Base-by-base conservation (phyloP, 225 moss, liverwort and hornwort genomes). In the Pleurozium schreberi region DNA sequence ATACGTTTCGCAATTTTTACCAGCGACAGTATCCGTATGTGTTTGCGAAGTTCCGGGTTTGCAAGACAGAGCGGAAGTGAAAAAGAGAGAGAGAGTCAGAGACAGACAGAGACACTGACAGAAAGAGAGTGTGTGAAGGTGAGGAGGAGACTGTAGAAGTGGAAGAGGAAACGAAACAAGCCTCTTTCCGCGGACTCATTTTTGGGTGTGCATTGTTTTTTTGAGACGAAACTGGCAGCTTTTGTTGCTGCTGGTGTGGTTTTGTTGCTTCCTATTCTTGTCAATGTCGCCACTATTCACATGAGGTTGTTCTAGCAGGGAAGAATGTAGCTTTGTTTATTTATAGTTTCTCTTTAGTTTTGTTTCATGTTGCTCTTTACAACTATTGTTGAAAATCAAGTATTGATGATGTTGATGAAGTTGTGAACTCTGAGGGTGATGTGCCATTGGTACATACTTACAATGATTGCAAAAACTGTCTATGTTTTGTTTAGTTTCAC, bases 1-100 rank as follows among this genome's bases (percentile, higher is more conserved):
- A 97, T 75, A 90, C 96, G 9, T 98, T 97, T 87, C 95, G 95
- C 50, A 97, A 97, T 79, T 98, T 92, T 82, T 98, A 93, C 89
- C 98, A 96, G 92, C 94, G 94, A 43, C 96, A 97, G 85, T 96
- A 98, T 20, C 97, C 95, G 2, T 97, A 91, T 31, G 93, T 91
- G 20, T 97, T 96, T 87, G 98, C 97, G 53, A 98, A 98, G 88
- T 97, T 98, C 89, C 90, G 98, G 33, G 94, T 97, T 47, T 96
- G 97, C 91, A 93, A 90, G 81, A 80, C 31, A 14, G 82, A 86
- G 85, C 49, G 75, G 49, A 75, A 47, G 12, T 64, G 65, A n/a
- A n/a, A n/a, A n/a, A n/a, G n/a, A 80, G 23, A 52, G 21, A 22
- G 11, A 17, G 8, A 50, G 10, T 27, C 3, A 15, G 22, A 14